These are phyloP conservation scores for Didymella arachidicola DNA, from an alignment of 2,329 filamentous ascomycete genomes.

Conservation along the genomic window DNA sequence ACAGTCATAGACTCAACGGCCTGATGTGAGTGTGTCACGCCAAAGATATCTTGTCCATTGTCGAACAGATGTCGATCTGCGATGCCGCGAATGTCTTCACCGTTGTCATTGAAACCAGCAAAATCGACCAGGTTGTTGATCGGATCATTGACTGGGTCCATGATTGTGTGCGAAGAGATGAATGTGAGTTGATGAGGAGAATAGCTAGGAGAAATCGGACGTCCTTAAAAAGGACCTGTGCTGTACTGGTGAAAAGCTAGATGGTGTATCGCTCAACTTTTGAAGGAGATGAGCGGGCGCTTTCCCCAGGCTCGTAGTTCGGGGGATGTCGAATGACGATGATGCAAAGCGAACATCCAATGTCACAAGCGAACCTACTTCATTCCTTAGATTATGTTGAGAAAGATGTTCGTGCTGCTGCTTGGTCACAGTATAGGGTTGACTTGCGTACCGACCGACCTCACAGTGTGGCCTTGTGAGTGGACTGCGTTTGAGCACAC, in stretches of 20 bases:
- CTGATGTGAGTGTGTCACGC: not conserved
- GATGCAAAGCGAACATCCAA: not conserved
- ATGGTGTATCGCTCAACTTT: not conserved
- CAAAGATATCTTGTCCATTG: conserved; percentile 3
- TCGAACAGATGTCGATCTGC: conserved; percentile 6
- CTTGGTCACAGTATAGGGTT: not conserved
- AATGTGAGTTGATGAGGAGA: not conserved
- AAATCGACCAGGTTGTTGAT: not conserved
- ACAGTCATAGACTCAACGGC: not conserved
- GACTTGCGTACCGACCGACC: not conserved
- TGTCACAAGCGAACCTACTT: not conserved
- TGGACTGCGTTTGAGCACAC: not conserved
- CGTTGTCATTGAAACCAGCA: not conserved
- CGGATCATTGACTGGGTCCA: not conserved
- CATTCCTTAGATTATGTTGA: not conserved
- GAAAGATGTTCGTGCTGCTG: not conserved
- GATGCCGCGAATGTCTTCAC: not conserved
- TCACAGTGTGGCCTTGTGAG: conserved; percentile 5
- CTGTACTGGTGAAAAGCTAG: not conserved
- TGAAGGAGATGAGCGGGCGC: not conserved
- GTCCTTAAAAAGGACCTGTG: not conserved
- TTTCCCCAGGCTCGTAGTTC: not conserved
- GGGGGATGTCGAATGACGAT: not conserved
- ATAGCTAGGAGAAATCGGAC: not conserved
- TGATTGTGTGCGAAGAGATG: not conserved